Evolutionary conservation across 2,329 filamentous ascomycete genomes (phyloP).

Genomic region (Coniella vitis): DNA sequence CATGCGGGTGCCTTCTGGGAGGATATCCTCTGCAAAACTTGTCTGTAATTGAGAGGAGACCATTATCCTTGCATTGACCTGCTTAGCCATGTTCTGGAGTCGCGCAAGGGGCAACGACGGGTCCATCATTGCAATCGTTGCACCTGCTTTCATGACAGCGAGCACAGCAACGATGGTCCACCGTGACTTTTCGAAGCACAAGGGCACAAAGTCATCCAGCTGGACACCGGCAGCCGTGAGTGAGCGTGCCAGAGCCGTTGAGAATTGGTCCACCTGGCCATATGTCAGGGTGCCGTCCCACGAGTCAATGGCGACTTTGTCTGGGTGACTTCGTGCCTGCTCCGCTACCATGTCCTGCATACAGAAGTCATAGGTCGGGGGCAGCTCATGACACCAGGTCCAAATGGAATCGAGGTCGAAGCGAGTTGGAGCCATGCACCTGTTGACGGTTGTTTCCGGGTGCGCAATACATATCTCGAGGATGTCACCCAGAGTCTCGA

Average conservation of each 20-base stretch:
- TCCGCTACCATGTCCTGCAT: slow-evolving; percentile 40
- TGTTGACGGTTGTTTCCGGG: slow-evolving; percentile 24
- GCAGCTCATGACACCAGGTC: slow-evolving; percentile 39
- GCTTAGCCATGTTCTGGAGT: slow-evolving; percentile 19
- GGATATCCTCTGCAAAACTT: background rate
- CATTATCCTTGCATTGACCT: slow-evolving; percentile 19
- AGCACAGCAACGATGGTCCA: slow-evolving; percentile 24
- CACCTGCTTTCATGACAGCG: slow-evolving; percentile 26
- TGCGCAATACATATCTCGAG: slow-evolving; percentile 28
- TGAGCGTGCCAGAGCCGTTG: slow-evolving; percentile 15
- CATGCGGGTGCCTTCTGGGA: slow-evolving; percentile 2
- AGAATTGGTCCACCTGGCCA: slow-evolving; percentile 16
- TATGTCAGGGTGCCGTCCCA: slow-evolving; percentile 22
- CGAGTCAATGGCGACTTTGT: slow-evolving; percentile 26
- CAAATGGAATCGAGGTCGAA: slow-evolving; percentile 31
- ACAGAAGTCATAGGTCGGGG: slow-evolving; percentile 34
- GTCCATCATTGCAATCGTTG: slow-evolving; percentile 26
- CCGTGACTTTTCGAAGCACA: slow-evolving; percentile 25
- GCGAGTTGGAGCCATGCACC: slow-evolving; percentile 26
- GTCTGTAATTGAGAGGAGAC: slow-evolving; percentile 18
- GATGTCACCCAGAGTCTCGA: slow-evolving; percentile 35
- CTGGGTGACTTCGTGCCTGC: slow-evolving; percentile 26
- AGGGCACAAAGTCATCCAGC: slow-evolving; percentile 17
- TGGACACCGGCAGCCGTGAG: slow-evolving; percentile 17
- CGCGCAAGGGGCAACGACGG: slow-evolving; percentile 15